Base-by-base conservation (phyloP, 768 basidiomycete genomes). In the Cubamyces lactineus region DNA sequence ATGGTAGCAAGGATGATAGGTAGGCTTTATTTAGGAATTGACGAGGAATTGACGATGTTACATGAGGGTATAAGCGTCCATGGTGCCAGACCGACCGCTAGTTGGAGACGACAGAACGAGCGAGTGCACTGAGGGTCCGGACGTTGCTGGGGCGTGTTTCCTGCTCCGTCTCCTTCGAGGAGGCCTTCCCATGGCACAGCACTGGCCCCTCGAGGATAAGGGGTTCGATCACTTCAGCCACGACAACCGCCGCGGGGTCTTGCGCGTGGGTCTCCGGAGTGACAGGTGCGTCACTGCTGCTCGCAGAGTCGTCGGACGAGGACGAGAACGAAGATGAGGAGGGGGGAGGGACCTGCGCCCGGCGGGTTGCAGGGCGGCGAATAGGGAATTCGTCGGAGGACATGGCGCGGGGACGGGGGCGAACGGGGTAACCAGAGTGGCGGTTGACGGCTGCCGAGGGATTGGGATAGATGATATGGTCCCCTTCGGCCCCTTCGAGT, bases 201-300 rank as follows among this genome's bases (percentile, higher is more conserved):
- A 59, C n/a, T 3, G 48, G 49, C 3, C 28, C 41, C 3, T 59
- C 57, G 41, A 59, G 57, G 17, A 54, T n/a, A 2, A 50, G n/a
- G 7, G 52, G 42, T 21, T 58, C 62, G 34, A 59, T 47, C 2
- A 53, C 15, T 3, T 42, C 66, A 6, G 55, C 23, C 30, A 49
- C 43, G 46, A 43, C 59, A 5, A 61, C 26, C 3, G 39, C 30
- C 2, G 62, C 39, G 19, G 58, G 46, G 19, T 65, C 43, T 41
- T 59, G 62, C 3, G 67, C 45, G 46, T 47, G 60, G 3, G 65
- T 64, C 50, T 61, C 62, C 3, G 67, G 67, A 5, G 67, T 66
- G 53, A 57, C 26, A 2, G 63, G 67, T 0, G 41, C 34, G 5
- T 49, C 59, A 47, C 51, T 59, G 13, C 60, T 62, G 41, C 16